Conservation (phyloP, 1,139 yeast species). For the Protomyces inouyei region DNA sequence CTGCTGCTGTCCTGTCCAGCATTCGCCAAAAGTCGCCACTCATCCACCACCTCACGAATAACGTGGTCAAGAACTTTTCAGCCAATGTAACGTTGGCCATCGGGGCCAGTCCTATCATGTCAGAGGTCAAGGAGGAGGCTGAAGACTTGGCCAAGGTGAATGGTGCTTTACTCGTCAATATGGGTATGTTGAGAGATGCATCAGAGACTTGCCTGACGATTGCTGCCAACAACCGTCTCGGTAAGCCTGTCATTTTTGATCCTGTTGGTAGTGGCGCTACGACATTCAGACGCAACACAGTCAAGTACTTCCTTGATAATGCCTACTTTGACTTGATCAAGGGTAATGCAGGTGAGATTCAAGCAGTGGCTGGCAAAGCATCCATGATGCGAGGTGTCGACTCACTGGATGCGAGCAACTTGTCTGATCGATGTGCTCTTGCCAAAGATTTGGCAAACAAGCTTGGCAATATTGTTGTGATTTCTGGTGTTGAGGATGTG, state of each 20-base stretch:
- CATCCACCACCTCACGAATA: constrained; percentile 83
- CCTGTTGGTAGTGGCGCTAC: constrained; percentile 95
- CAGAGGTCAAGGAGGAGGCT: constrained; percentile 68
- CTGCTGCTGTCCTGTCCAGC: background rate
- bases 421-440: constrained; percentile 34
- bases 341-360: constrained; percentile 83
- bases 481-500: constrained; percentile 57
- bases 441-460: constrained; percentile 47
- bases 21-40: constrained; percentile 46
- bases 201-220: constrained; percentile 50
- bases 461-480: constrained; percentile 54
- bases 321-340: constrained; percentile 70
- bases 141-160: constrained; percentile 55
- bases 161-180: constrained; percentile 60
- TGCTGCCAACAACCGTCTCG: constrained; percentile 52
- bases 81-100: constrained; percentile 85
- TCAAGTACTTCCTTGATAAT: constrained; percentile 48
- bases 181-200: constrained; percentile 52
- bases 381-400: constrained; percentile 73
- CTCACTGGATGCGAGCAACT: constrained; percentile 46
- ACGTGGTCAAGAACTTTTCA: constrained; percentile 81
- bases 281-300: constrained; percentile 49
- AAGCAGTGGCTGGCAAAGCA: constrained; percentile 45
- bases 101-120: constrained; percentile 89
- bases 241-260: constrained; percentile 69